A percentile compares a stretch with the other conserved stretches of the same genome.
Conservation (phyloP, 148 eudicot species). For the Spergularia marina region DNA sequence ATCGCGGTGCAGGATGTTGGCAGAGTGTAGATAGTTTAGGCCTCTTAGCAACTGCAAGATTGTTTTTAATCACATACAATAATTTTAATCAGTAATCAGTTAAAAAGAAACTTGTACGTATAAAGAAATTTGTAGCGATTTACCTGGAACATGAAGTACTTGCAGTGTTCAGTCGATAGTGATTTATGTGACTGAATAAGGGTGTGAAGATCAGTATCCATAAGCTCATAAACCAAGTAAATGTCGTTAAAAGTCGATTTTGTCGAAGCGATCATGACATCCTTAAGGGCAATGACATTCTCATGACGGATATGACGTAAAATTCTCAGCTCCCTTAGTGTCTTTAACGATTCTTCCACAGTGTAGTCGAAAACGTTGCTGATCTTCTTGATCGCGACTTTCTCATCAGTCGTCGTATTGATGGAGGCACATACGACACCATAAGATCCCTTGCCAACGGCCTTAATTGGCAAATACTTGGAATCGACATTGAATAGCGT, state of each 20-base stretch:
- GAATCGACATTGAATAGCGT: constrained; percentile 40
- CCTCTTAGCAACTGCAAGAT: not conserved
- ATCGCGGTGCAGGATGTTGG: constrained; percentile 13
- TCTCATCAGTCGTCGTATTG: constrained; percentile 35
- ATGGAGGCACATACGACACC: constrained; percentile 42
- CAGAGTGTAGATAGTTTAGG: constrained; percentile 8
- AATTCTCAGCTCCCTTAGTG: constrained; percentile 39
- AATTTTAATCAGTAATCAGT: not conserved
- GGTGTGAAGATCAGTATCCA: constrained; percentile 45
- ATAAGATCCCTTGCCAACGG: constrained; percentile 41
- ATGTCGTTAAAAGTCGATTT: constrained; percentile 33
- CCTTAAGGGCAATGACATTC: constrained; percentile 48
- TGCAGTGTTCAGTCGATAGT: constrained; percentile 37
- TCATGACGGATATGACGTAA: constrained; percentile 39
- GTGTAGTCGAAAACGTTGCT: constrained; percentile 31
- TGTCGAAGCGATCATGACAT: constrained; percentile 35
- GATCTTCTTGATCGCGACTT: constrained; percentile 48
- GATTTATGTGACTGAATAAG: constrained; percentile 38
- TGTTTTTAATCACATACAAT: not conserved
- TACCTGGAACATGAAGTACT: constrained; percentile 48
- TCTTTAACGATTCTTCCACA: constrained; percentile 28
- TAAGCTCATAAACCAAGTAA: constrained; percentile 42
- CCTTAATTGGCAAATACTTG: constrained; percentile 34
- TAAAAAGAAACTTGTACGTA: not conserved
- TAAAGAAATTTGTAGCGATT: not conserved